A percentile compares a stretch with the other conserved stretches of the same genome.
Evolutionary conservation across 352 stramenopile species (phyloP).

Genomic region (Globisporangium irregulare): DNA sequence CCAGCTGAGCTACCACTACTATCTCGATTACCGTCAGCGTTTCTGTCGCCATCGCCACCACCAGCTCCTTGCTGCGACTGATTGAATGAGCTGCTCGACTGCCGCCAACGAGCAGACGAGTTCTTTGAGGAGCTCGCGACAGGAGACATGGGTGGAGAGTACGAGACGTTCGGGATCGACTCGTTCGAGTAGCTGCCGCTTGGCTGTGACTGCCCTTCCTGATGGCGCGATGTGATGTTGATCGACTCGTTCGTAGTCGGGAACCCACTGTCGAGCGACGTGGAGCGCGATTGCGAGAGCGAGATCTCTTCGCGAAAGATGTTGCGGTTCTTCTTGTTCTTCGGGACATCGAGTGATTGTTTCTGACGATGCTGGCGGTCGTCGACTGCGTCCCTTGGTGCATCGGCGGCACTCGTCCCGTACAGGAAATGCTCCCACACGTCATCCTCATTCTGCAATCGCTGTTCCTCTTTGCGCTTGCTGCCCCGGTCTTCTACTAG

Average conservation of each 20-base stretch:
- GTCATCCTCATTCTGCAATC: constrained; percentile 24
- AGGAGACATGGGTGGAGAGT: constrained; percentile 26
- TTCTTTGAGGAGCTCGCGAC: background rate
- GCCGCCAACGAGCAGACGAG: constrained; percentile 5
- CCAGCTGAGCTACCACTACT: background rate
- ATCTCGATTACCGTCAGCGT: background rate
- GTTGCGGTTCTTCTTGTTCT: constrained; percentile 1
- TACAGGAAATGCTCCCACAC: constrained; percentile 44
- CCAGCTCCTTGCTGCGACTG: background rate
- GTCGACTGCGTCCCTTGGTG: background rate
- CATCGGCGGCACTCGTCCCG: constrained; percentile 19
- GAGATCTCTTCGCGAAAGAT: constrained; percentile 32
- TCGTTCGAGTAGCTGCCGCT: constrained; percentile 16
- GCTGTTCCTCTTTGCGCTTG: constrained; percentile 23
- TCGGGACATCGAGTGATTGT: background rate
- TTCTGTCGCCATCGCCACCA: background rate
- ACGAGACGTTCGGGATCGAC: constrained; percentile 28
- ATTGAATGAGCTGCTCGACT: background rate
- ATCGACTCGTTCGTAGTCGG: constrained; percentile 4
- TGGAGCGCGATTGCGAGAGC: constrained; percentile 19
- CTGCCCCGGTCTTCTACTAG: background rate
- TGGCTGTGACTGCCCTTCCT: background rate
- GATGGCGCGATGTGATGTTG: constrained; percentile 1
- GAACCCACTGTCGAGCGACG: constrained; percentile 6
- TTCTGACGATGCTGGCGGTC: constrained; percentile 12